phyloP scores from a whole-genome alignment of 2,329 filamentous ascomycete genomes.

The Cercospora sojina region DNA sequence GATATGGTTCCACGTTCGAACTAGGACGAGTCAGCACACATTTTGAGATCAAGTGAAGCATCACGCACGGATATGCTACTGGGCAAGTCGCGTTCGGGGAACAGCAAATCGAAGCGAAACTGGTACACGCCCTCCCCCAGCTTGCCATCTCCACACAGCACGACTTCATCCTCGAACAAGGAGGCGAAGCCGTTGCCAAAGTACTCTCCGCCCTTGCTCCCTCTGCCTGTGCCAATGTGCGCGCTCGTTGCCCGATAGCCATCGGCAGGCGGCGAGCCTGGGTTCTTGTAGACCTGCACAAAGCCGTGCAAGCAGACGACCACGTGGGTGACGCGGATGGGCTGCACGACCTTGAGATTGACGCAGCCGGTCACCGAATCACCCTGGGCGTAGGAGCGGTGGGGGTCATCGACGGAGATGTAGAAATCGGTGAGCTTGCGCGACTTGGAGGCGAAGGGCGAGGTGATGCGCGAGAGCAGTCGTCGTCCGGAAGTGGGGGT shows the following conservation, averaged over 20 bases:
- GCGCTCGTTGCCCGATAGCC: conserved; percentile 49
- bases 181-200: conserved; percentile 77
- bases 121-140: conserved; percentile 73
- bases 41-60: conserved; percentile 1
- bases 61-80: conserved; percentile 87
- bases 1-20: conserved; percentile 93
- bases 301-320: conserved; percentile 76
- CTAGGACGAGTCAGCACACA: conserved; percentile 49
- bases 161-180: conserved; percentile 78
- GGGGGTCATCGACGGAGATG: conserved; percentile 72
- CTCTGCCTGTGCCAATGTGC: conserved; percentile 55
- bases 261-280: conserved; percentile 59
- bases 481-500: conserved; percentile 33
- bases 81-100: conserved; percentile 68
- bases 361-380: conserved; percentile 73
- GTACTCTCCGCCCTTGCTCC: conserved; percentile 55
- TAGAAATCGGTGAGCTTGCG: conserved; percentile 76
- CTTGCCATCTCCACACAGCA: conserved; percentile 74
- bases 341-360: conserved; percentile 69
- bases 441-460: conserved; percentile 54
- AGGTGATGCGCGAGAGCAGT: conserved; percentile 56
- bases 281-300: conserved; percentile 73
- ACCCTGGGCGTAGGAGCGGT: conserved; percentile 72
- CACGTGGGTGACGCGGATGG: conserved; percentile 74
- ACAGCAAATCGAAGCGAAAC: conserved; percentile 73